Base-by-base conservation (phyloP, 2,329 filamentous ascomycete species). In the Clathrospora elynae region DNA sequence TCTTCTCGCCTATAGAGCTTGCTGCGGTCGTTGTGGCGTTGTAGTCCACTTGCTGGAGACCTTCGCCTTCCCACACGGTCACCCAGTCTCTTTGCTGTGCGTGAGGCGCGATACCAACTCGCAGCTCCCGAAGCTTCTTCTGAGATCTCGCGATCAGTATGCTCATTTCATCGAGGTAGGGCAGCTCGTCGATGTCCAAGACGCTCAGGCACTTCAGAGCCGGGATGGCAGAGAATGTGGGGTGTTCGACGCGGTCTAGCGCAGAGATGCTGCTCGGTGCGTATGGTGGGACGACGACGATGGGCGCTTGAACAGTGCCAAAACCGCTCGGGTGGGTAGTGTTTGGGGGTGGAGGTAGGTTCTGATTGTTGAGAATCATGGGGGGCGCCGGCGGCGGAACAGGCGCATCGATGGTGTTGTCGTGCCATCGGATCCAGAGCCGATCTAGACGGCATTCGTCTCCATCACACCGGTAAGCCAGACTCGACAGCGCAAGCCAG, bases 391-490 rank as follows among this genome's bases (percentile, higher is more conserved):
- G 71, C 32, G 59, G 68, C 38, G 70, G 66, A 13, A 55, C 53
- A 16, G 64, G 62, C 5, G 62, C 57, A 43, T 76, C 74, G 13
- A 67, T 77, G 9, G 76, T 77, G 61, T 90, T 92, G 66, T 91
- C 85, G 67, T 93, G 88, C 85, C 87, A 92, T 53, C 89, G 81
- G 38, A 93, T 81, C 85, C 87, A 91, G 13, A 93, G 77, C 43
- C 83, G 82, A 42, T 88, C 84, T 32, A 93, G 73, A 30, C 85
- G 84, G 60, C 85, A 85, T 26, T 81, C 77, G 32, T 82, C 75
- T 16, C 80, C 77, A 25, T 82, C 76, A 25, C 76, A 72, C 14
- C 80, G 76, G 56, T 87, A 79, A 25, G 82, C 83, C 9, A 90
- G 74, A 4, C 86, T 89, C 1, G 85, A 83, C 32, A 95, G 76